Base-by-base conservation (phyloP, 768 basidiomycete species). In the Hydnomerulius pinastri region DNA sequence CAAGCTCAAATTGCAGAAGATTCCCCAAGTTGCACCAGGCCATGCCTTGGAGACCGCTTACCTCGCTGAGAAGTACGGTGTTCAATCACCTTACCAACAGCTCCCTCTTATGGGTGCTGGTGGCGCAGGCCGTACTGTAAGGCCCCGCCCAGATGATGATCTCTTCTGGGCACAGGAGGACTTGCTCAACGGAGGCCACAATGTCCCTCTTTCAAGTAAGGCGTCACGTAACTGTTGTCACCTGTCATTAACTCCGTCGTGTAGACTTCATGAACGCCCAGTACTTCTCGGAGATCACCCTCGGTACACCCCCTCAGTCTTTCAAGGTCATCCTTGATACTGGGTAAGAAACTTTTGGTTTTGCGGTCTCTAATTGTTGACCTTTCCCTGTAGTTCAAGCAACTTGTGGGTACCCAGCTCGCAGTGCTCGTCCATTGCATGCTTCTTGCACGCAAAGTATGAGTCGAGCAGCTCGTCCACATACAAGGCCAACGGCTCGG, bases 201-300 rank as follows among this genome's bases (percentile, higher is more conserved):
- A 73, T 32, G 90, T 98, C 45, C 96, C 97, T 55, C 78, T 99
- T 38, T 86, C 78, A 63, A 97, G 96, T 96, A 62, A 55, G 90
- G 77, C 27, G 28, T 24, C 17, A 29, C 33, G 27, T 25, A n/a
- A 27, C 35, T 58, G 6, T 27, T 38, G 20, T 27, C 23, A 24
- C n/a, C 0, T 36, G 33, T n/a, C 23, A 43, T 30, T 42, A 42
- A 52, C 28, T 4, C 18, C 46, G n/a, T n/a, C n/a, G n/a, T 18
- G 15, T 48, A 97, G 95, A 98, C 77, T 98, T 92, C 74, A 85
- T 95, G 85, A 98, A 98, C 67, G 95, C 97, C 29, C 95, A 99
- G 69, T 98, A 99, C 73, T 99, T 81, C 66, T 80, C 93, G 17
- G 89, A 93, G 55, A 96, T 98, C 53, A 65, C 76, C 1, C 67